Conservation (phyloP, 805 yeast genomes). For the Wickerhamiella allomyrinae region DNA sequence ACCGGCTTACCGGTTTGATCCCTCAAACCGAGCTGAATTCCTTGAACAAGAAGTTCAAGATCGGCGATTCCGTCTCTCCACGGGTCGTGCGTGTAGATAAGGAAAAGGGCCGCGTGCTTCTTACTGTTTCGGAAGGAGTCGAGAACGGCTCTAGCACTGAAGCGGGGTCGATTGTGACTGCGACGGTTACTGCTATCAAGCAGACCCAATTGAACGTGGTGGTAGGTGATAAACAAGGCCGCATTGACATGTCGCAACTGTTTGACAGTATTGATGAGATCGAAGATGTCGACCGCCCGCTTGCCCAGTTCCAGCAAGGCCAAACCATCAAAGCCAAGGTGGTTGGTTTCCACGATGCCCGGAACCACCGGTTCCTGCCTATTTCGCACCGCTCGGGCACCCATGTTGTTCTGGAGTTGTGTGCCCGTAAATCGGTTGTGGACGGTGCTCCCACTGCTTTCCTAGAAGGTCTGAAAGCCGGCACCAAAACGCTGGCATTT, state of each 20-base stretch:
- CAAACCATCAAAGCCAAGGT: constrained; percentile 42
- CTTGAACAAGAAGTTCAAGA: constrained; percentile 28
- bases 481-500: constrained; percentile 40
- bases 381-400: constrained; percentile 44
- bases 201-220: constrained; percentile 61
- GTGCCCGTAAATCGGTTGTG: constrained; percentile 35
- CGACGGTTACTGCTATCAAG: constrained; percentile 46
- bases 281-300: constrained; percentile 42
- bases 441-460: constrained; percentile 22
- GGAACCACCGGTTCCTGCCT: constrained; percentile 53
- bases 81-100: constrained; percentile 55
- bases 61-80: constrained; percentile 59
- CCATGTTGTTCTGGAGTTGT: constrained; percentile 48
- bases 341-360: constrained; percentile 63
- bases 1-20: constrained; percentile 68
- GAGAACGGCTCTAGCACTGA: not conserved
- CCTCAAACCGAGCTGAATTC: constrained; percentile 40
- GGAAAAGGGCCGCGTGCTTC: constrained; percentile 53
- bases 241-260: constrained; percentile 62
- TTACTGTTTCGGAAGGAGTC: constrained; percentile 43
- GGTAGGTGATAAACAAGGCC: constrained; percentile 69
- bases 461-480: constrained; percentile 33
- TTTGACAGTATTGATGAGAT: constrained; percentile 43
- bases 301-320: constrained; percentile 44
- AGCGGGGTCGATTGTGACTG: constrained; percentile 36